Conservation (phyloP, 2,329 filamentous ascomycete genomes). For the Beauveria sp. region DNA sequence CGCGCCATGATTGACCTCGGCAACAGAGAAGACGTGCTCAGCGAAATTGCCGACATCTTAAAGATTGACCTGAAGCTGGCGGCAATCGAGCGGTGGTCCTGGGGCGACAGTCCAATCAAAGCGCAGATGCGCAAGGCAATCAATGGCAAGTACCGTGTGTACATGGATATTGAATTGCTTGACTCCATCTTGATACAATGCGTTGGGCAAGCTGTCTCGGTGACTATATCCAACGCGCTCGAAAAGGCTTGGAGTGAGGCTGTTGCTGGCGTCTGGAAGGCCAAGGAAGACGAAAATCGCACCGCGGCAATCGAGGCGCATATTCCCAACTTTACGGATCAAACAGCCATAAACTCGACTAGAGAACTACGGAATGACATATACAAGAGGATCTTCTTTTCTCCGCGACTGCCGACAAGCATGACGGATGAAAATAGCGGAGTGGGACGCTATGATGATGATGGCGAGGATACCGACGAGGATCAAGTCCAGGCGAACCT, state of each 20-base stretch:
- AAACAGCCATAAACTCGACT: neutral
- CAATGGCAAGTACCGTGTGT: conserved; percentile 46
- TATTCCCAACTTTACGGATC: neutral
- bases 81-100: conserved; percentile 29
- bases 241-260: neutral
- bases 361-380: neutral
- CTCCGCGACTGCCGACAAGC: conserved; percentile 34
- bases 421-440: conserved; percentile 27
- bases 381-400: neutral
- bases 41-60: conserved; percentile 36
- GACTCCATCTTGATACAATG: conserved; percentile 35
- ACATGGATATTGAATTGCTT: conserved; percentile 44
- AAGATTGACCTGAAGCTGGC: conserved; percentile 33
- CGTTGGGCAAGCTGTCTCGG: conserved; percentile 23
- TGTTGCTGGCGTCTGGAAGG: neutral
- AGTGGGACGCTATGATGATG: conserved; percentile 22
- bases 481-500: conserved; percentile 21
- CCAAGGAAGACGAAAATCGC: neutral
- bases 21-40: conserved; percentile 20
- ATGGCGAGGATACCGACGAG: conserved; percentile 25
- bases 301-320: neutral
- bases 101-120: conserved; percentile 27
- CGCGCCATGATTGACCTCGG: conserved; percentile 9
- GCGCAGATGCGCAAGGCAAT: conserved; percentile 31
- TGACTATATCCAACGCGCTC: neutral